Base-by-base conservation (phyloP, 306 rosid species). In the Acmispon strigosus region DNA sequence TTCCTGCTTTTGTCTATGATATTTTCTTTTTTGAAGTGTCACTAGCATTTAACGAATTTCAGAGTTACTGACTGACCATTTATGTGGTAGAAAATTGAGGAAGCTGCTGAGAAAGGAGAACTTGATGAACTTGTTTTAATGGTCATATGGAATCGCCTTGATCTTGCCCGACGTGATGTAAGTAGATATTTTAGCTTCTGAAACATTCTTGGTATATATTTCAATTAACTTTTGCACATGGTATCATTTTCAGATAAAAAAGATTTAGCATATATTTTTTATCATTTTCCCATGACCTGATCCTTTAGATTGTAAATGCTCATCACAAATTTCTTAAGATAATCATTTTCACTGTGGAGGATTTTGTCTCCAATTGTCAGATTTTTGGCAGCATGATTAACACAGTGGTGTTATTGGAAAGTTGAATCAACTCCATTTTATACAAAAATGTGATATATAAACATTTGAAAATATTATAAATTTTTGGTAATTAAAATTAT, bases 61-160 rank as follows among this genome's bases (percentile, higher is more conserved):
- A 45, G 6, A 9, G 36, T 58, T 58, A 48, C 32, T 32, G 62
- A 57, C 37, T 54, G 61, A 20, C 52, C 66, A 6, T 70, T 39
- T 62, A 62, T 50, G 53, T 32, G 77, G 82, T 82, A 93, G 98
- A 87, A 86, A 86, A 90, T 94, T 73, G 98, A 87, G 81, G 94
- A 87, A 78, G 96, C 96, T 76, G 97, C 96, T 7, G 97, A 90
- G 88, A 90, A 70, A 78, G 98, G 97, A 65, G 97, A 90, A 73
- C 89, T 94, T 64, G 86, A 84, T 7, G 95, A 94, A 76, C 98
- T 94, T 86, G 98, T 94, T 73, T 85, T 94, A 60, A 76, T 94
- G 88, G 92, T 89, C 76, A 87, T 94, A 83, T 90, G 98, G 98
- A 90, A 94, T 78, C 98, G 92, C 65, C 97, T 89, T 70, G 97